Evolutionary conservation across 1,284 basidiomycete species (phyloP), one percentile per base, ranked within the genome.

Genomic region (Caloboletus firmus): DNA sequence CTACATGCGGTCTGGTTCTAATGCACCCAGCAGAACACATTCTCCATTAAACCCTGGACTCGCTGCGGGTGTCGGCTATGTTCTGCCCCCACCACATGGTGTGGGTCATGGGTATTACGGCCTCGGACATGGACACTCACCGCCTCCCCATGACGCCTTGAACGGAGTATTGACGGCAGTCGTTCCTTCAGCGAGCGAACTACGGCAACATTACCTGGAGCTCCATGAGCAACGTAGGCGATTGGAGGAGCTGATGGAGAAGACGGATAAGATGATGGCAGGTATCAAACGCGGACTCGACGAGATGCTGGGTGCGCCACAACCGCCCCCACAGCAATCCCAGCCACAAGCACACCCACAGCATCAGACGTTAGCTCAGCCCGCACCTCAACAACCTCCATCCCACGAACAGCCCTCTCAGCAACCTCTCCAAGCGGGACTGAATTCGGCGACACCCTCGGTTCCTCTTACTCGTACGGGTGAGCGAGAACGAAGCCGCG

Each of bases 201-300:
- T 91, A 55, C 85, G 87, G 69, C 74, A 80, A 50, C 89, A 91
- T 65, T 89, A 88, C 64, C 63, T 72, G 20, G 79, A 84, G 63
- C 75, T 91, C 49, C 72, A 72, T 8, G 81, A 84, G 61, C 79
- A 87, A 63, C 81, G 82, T 67, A 74, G 74, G 62, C 74, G 78
- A 63, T 74, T 87, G 70, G 79, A 87, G 69, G 87, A 88, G 65
- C 76, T 91, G 80, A 65, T 90, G 54, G 80, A 84, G 59, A 80
- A 77, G 70, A 91, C 89, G 60, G 86, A 91, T 50, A 73, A 79
- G 66, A 73, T 91, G 74, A 83, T 91, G 77, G 76, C 73, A 30
- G 82, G 83, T 22, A 72, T 91, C 64, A 83, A 83, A 74, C 78
- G 84, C 57, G 85, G 84, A 18, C 74, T 91, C 58, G 88, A 90